Evolutionary conservation across 768 basidiomycete species (phyloP).

Genomic region (Agaricus sinodeliciosus): DNA sequence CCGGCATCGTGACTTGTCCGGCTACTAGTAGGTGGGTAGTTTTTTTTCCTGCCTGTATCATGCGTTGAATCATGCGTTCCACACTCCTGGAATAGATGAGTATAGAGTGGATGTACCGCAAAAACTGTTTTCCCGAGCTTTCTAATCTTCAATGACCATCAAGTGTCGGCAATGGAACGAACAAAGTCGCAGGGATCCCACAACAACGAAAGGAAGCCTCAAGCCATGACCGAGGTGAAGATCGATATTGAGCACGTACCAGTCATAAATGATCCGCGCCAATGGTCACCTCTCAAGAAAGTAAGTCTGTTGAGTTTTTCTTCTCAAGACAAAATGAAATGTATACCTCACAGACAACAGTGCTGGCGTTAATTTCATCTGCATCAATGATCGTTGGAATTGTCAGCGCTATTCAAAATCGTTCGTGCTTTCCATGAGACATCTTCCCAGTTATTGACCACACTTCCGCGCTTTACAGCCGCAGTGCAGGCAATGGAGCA

Average conservation of each 20-base stretch:
- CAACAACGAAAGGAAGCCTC: neutral
- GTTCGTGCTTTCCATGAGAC: conserved; percentile 24
- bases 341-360: conserved; percentile 27
- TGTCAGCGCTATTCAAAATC: conserved; percentile 58
- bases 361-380: conserved; percentile 39
- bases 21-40: too few species aligned
- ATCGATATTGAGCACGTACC: conserved; percentile 39
- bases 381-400: conserved; percentile 56
- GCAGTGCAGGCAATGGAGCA: conserved; percentile 53
- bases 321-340: neutral
- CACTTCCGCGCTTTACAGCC: conserved; percentile 30
- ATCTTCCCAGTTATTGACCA: neutral
- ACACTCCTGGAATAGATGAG: too few species aligned
- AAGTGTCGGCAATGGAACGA: too few species aligned
- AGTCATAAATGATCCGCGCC: conserved; percentile 49
- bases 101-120: too few species aligned
- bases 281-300: conserved; percentile 47
- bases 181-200: too few species aligned
- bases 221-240: neutral
- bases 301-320: conserved; percentile 19
- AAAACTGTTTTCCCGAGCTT: too few species aligned
- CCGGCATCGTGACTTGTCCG: too few species aligned
- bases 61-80: too few species aligned
- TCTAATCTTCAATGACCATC: too few species aligned
- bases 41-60: too few species aligned